Base-by-base conservation (phyloP, 352 stramenopile genomes). In the Pythium aphanidermatum region DNA sequence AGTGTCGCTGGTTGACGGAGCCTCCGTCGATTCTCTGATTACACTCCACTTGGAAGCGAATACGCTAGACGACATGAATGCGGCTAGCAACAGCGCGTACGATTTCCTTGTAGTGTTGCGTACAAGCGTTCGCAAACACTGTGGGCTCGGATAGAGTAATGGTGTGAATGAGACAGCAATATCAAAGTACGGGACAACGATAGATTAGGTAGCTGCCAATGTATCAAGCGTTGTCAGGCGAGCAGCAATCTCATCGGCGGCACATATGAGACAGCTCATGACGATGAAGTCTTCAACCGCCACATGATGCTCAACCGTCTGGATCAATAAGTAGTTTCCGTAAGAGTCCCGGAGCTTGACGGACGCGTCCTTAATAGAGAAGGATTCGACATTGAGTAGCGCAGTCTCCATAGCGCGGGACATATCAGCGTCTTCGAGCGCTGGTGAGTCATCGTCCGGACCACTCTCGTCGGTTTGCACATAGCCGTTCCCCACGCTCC, bases 261-360 rank as follows among this genome's bases (percentile, higher is more conserved):
- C 50, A 38, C 55, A 69, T 39, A 85, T 81, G 19, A 85, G 57
- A 44, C 73, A 85, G 55, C 73, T 85, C 65, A 81, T 85, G 51
- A 80, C 49, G 41, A 83, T 74, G 28, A 83, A 73, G 24, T 84
- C 67, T 27, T 84, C 72, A 48, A 84, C 77, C 0, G 67, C 60
- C 14, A 77, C 51, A 41, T 63, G 43, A 20, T 58, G 44, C 13
- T 65, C 50, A 1, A 66, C 45, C 33, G 68, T 64, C 39, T 58
- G 43, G n/a, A 58, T 32, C 13, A 80, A 28, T 16, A 83, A 38
- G 6, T 76, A 65, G 42, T 77, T 65, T 3, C 70, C 51, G 39
- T 85, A 85, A 41, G 60, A 63, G 26, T 69, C 48, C 32, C 76
- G 74, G 19, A 85, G 57, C 31, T 55, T 57, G 9, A 63, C 46